Base-by-base conservation (phyloP, 176 grass and related monocot species). In the Dactylis glomerata region DNA sequence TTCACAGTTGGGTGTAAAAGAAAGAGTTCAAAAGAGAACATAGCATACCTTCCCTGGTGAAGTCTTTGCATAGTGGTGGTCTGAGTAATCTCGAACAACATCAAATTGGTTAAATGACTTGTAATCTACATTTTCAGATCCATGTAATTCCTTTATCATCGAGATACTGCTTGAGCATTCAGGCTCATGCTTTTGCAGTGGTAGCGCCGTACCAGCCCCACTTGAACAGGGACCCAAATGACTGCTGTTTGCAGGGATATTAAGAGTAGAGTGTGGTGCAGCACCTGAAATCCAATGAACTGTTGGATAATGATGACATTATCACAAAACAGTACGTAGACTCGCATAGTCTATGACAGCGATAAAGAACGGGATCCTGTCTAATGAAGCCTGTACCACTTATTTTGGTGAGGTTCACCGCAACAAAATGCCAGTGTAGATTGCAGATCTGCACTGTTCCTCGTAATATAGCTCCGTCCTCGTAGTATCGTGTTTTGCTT, bases 81-180 rank as follows among this genome's bases (percentile, higher is more conserved):
- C 92, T 1, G 86, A 94, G 56, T 82, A 86, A 87, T 94, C 81
- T 79, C 81, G 83, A 84, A 89, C 86, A 82, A 83, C 85, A 87
- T 94, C 92, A 70, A 94, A 94, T 52, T 91, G 92, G 15, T 75
- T 79, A 75, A 85, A 91, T 47, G 12, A 23, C 55, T 55, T 80
- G 59, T 80, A 36, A 20, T 85, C 56, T 66, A 47, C 66, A 47
- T 3, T 64, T 44, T 46, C 77, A 67, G 46, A 85, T 87, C 63
- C 91, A 79, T 83, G 55, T 50, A 73, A 84, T 77, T 66, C 28
- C 41, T 36, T 73, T 75, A 67, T 5, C 30, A 20, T 72, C 17
- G 64, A 80, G 5, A 79, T 69, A 37, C 65, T 77, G 50, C 69
- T 92, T 77, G 77, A 84, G 73, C 64, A 76, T 73, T 81, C 82